Evolutionary conservation across 139 green algal species (phyloP), one percentile per base, ranked within the genome.

Genomic region (Chlamydomonas schloesseri): DNA sequence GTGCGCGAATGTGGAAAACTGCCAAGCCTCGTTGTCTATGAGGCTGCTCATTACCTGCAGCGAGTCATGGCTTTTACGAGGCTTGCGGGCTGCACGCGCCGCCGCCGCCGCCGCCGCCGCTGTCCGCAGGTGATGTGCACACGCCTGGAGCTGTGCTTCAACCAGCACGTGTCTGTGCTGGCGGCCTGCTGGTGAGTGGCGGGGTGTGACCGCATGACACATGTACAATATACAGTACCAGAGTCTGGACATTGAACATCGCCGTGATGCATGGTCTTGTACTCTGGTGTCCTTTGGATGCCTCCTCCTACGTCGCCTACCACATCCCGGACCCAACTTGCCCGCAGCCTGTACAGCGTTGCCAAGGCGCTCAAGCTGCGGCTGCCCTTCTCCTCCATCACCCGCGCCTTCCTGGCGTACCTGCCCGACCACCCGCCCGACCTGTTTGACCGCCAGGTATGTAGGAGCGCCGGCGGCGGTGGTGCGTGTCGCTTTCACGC

Each of bases 101-200:
- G n/a, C n/a, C n/a, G n/a, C n/a, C n/a, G n/a, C n/a, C n/a, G n/a
- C n/a, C n/a, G n/a, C n/a, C n/a, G n/a, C n/a, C 42, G 8, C 42
- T 8, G 42, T 50, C 8, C 42, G 42, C 42, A 50, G 42, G 42
- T 50, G 42, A 50, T 87, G 53, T 9, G 17, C 26, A 11, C 33
- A 9, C 26, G 31, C 34, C 36, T 80, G 53, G 34, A 79, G 34
- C 57, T 87, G 70, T 29, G 55, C 29, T 80, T 47, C 69, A 79
- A 79, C 68, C 81, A 87, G 36, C 81, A 87, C 81, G 50, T 79
- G 55, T 71, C 55, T 3, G 81, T 87, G n/a, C 3, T 87, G 18
- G 46, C 62, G 14, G 81, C 69, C 8, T 87, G 81, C 81, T n/a
- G 55, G 81, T 78, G 37, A 23, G 71, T 9, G n/a, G n/a, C n/a